These are phyloP conservation scores for Orychophragmus violaceus DNA, from an alignment of 345 rosid species.

Conservation along the genomic window DNA sequence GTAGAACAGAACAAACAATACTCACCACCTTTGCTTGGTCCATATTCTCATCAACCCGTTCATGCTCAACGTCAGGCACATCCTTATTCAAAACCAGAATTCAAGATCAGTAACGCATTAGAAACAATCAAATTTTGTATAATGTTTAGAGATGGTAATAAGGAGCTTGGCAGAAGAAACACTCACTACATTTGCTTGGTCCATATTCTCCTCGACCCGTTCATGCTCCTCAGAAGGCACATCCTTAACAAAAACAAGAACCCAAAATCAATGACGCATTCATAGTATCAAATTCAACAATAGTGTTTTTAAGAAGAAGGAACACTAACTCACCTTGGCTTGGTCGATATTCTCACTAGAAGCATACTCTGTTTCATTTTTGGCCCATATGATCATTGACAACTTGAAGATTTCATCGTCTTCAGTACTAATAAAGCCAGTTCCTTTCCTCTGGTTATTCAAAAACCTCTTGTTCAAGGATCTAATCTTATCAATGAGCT, in stretches of 20 bases:
- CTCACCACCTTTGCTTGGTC: not conserved
- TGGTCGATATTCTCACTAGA: not conserved
- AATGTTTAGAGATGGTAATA: not conserved
- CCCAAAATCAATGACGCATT: not conserved
- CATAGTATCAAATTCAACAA: not conserved
- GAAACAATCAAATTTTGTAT: not conserved
- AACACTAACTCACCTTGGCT: not conserved
- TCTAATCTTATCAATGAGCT: constrained; percentile 7
- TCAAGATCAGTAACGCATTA: not conserved
- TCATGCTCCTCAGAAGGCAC: not conserved
- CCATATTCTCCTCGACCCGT: not conserved
- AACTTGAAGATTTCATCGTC: constrained; percentile 3
- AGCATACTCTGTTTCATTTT: not conserved
- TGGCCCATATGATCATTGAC: constrained; percentile 5
- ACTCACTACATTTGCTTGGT: not conserved
- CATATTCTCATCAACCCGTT: not conserved
- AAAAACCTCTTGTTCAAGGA: constrained; percentile 4
- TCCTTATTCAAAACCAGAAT: not conserved
- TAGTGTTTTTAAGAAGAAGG: not conserved
- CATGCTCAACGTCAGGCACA: not conserved
- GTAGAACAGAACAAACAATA: not conserved
- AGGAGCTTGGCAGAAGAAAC: not conserved
- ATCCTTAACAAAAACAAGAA: not conserved
- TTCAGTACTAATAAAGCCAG: not conserved
- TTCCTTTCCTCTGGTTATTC: not conserved